Conservation (phyloP, 163 green algal genomes). For the Scenedesmus sp. region DNA sequence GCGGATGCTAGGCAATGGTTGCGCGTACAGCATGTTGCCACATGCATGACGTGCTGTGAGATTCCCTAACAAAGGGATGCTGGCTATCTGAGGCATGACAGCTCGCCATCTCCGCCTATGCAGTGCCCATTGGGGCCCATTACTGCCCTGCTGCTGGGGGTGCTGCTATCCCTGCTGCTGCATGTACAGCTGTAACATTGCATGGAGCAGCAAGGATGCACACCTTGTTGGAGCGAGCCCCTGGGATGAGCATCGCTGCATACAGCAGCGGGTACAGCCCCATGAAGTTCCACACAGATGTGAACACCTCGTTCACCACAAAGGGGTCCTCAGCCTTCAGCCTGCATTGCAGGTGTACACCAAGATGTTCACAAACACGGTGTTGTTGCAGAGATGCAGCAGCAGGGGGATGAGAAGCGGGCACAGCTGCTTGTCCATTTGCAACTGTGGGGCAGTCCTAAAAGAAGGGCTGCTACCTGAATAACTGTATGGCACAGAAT, state of each 20-base stretch:
- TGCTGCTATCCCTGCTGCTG: slow-evolving; percentile 1
- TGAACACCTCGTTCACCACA: slow-evolving; percentile 79
- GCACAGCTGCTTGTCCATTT: neutral
- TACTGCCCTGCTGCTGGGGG: neutral
- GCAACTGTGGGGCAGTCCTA: no score
- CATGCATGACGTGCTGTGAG: no score
- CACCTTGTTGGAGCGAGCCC: slow-evolving; percentile 78
- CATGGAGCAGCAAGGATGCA: neutral
- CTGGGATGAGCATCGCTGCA: slow-evolving; percentile 85
- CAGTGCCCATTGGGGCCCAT: neutral
- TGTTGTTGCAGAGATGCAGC: neutral
- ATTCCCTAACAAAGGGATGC: no score
- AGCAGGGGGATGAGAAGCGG: neutral
- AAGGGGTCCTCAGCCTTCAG: slow-evolving; percentile 52
- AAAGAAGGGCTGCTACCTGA: no score
- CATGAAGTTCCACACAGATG: slow-evolving; percentile 88
- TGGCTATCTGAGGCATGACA: no score
- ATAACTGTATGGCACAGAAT: no score
- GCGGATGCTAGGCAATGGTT: neutral
- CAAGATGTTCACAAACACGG: neutral
- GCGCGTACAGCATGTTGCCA: no score
- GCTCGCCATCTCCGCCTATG: no score
- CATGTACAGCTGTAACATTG: no score
- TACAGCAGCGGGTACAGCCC: slow-evolving; percentile 90
- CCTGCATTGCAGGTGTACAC: neutral